Percentiles rank a stretch among this genome's conserved stretches.
These are phyloP conservation scores for Aspergillus steynii DNA, from an alignment of 495 filamentous ascomycete species.

Conservation along the genomic window DNA sequence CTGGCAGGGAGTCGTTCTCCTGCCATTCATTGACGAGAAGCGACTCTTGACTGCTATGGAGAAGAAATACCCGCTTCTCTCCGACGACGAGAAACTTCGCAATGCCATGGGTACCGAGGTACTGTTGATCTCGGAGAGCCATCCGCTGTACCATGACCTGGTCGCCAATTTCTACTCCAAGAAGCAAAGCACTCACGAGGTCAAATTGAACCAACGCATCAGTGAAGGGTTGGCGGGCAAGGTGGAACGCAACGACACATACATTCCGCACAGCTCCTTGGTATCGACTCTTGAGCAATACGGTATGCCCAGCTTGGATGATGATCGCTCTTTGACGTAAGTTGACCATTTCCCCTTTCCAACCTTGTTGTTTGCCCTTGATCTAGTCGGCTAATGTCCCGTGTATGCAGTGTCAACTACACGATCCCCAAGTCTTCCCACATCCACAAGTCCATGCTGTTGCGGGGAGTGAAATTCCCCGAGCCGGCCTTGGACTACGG, in stretches of 20 bases:
- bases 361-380: slow-evolving; percentile 1
- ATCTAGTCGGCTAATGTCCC: slow-evolving; percentile 35
- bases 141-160: slow-evolving; percentile 80
- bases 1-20: slow-evolving; percentile 92
- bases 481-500: slow-evolving; percentile 65
- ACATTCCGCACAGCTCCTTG: slow-evolving; percentile 72
- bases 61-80: slow-evolving; percentile 76
- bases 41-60: slow-evolving; percentile 81
- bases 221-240: slow-evolving; percentile 79
- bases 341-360: slow-evolving; percentile 21
- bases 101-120: slow-evolving; percentile 82
- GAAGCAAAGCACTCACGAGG: slow-evolving; percentile 64
- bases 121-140: slow-evolving; percentile 77
- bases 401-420: slow-evolving; percentile 68
- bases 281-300: slow-evolving; percentile 62
- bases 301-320: slow-evolving; percentile 72
- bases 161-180: slow-evolving; percentile 86
- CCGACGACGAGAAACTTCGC: slow-evolving; percentile 71
- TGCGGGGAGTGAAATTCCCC: slow-evolving; percentile 76
- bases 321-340: slow-evolving; percentile 82
- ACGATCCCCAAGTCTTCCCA: slow-evolving; percentile 70
- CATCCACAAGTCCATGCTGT: slow-evolving; percentile 89
- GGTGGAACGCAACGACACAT: slow-evolving; percentile 76
- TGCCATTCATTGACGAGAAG: slow-evolving; percentile 95
- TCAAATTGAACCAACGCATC: slow-evolving; percentile 68